phyloP scores from a whole-genome alignment of 2,329 filamentous ascomycete species.

The Byssochlamys sp. region DNA sequence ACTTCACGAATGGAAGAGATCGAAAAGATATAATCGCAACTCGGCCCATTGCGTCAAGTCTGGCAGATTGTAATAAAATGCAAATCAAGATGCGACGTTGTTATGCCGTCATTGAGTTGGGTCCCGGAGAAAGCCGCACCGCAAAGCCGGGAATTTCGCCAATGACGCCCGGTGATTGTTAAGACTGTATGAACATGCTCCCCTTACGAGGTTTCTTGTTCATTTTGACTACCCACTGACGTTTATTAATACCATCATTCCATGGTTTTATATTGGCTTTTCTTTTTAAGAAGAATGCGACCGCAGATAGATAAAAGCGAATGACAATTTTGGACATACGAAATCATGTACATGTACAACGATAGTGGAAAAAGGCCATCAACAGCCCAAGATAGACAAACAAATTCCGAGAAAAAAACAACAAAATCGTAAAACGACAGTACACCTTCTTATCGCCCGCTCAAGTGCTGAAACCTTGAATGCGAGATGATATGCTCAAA shows the following conservation, averaged over 20 bases:
- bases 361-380: neutral
- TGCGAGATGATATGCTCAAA: neutral
- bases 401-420: neutral
- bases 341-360: neutral
- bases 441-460: neutral
- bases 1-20: neutral
- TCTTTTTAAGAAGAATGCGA: neutral
- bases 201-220: neutral
- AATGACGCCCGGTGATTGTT: neutral
- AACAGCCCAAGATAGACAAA: neutral
- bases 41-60: neutral
- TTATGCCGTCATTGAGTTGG: constrained; percentile 8
- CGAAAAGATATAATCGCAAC: neutral
- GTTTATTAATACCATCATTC: neutral
- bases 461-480: neutral
- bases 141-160: neutral
- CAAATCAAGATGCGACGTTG: constrained; percentile 3
- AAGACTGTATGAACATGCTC: too few relatives aligned
- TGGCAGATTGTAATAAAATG: constrained; percentile 1
- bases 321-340: neutral
- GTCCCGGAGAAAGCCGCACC: neutral
- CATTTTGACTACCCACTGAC: neutral
- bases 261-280: neutral
- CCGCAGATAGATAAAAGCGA: neutral
- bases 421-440: neutral